Conservation (phyloP, 805 yeast genomes). For the Cyberlindnera veronae region DNA sequence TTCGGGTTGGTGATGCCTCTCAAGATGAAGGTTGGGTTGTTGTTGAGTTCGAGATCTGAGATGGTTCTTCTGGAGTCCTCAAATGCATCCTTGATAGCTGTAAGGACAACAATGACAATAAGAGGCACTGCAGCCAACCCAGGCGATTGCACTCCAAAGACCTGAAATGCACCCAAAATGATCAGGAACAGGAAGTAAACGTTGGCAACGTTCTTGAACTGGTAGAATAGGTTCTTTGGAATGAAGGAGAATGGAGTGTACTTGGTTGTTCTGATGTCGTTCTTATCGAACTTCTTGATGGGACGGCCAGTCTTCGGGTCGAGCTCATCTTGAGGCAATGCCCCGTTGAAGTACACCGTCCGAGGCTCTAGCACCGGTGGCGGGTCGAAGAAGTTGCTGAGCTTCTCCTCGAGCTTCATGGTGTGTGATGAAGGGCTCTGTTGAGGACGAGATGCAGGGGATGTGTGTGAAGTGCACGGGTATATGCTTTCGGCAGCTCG, state of each 20-base stretch:
- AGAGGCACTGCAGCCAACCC: slow-evolving; percentile 73
- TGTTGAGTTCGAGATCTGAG: slow-evolving; percentile 71
- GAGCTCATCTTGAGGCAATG: slow-evolving; percentile 12
- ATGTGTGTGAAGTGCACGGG: no score
- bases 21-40: slow-evolving; percentile 66
- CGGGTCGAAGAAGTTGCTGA: slow-evolving; percentile 13
- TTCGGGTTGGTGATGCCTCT: slow-evolving; percentile 53
- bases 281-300: slow-evolving; percentile 28
- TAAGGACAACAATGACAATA: slow-evolving; percentile 69
- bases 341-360: slow-evolving; percentile 17
- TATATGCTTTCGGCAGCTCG: no score
- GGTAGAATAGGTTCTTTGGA: slow-evolving; percentile 78
- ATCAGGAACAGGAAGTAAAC: slow-evolving; percentile 77
- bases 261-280: slow-evolving; percentile 91
- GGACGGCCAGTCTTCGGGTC: slow-evolving; percentile 17
- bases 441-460: no score
- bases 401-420: slow-evolving; percentile 3
- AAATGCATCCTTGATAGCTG: slow-evolving; percentile 76
- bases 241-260: slow-evolving; percentile 87
- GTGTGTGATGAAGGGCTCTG: not conserved
- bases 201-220: slow-evolving; percentile 88
- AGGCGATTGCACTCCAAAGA: slow-evolving; percentile 81
- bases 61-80: slow-evolving; percentile 77
- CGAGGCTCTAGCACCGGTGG: slow-evolving; percentile 16
- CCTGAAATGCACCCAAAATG: slow-evolving; percentile 71